These are phyloP conservation scores for Boeremia lycopersici DNA, from an alignment of 2,329 filamentous ascomycete genomes.

Conservation along the genomic window DNA sequence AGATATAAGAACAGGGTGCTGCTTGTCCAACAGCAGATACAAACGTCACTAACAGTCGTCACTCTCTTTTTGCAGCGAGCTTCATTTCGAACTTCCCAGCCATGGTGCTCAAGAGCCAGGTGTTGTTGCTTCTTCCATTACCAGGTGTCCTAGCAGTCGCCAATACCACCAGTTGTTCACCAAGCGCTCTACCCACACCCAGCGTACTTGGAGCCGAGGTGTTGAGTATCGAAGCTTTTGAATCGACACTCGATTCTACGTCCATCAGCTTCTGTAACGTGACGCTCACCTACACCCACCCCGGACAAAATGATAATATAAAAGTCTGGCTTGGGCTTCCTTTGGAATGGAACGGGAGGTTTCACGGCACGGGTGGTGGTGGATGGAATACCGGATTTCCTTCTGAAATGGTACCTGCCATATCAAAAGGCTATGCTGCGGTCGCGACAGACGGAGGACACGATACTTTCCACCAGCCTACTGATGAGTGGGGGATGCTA, in stretches of 20 bases:
- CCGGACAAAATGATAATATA: conserved; percentile 24
- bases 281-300: conserved; percentile 26
- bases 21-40: neutral
- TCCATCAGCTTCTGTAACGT: conserved; percentile 25
- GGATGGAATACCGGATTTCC: conserved; percentile 29
- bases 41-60: neutral
- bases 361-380: conserved; percentile 33
- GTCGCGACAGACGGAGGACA: conserved; percentile 32
- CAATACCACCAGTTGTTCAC: neutral
- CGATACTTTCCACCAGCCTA: neutral
- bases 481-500: conserved; percentile 13
- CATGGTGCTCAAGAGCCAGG: conserved; percentile 3
- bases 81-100: too few relatives aligned
- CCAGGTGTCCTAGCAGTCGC: neutral
- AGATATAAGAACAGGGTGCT: neutral
- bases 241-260: conserved; percentile 1
- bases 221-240: neutral
- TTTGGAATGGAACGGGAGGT: conserved; percentile 29
- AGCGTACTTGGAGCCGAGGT: conserved; percentile 2
- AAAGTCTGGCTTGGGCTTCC: conserved; percentile 23
- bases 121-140: neutral
- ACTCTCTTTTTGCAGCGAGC: neutral
- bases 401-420: conserved; percentile 16
- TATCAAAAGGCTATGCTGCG: conserved; percentile 31
- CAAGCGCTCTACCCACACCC: conserved; percentile 1